A percentile compares a stretch with the other conserved stretches of the same genome.
These are phyloP conservation scores for Claviceps cyperi DNA, from an alignment of 2,329 filamentous ascomycete genomes.

Conservation along the genomic window DNA sequence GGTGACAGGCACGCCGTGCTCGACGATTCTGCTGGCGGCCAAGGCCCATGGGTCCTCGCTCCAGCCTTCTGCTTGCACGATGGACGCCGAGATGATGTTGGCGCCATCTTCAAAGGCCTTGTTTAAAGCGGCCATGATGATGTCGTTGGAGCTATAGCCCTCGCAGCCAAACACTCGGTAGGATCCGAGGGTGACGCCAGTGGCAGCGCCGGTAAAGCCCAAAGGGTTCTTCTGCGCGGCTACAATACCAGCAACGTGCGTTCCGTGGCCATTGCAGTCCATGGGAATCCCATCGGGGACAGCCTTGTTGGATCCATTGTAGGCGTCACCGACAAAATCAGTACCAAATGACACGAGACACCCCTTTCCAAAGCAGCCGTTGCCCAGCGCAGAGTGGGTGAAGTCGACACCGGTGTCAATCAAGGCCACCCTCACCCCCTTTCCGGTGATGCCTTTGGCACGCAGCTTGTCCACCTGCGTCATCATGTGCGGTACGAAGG, in stretches of 20 bases:
- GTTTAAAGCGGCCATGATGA: slow-evolving; percentile 24
- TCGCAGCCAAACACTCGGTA: slow-evolving; percentile 24
- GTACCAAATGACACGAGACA: slow-evolving; percentile 29
- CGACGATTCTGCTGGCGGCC: slow-evolving; percentile 26
- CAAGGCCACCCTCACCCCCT: slow-evolving; percentile 37
- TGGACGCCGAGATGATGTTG: slow-evolving; percentile 16
- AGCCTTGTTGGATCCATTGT: slow-evolving; percentile 14
- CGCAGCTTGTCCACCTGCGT: slow-evolving; percentile 40
- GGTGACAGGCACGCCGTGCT: slow-evolving; percentile 25
- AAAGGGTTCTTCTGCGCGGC: slow-evolving; percentile 23
- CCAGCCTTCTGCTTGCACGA: slow-evolving; percentile 11
- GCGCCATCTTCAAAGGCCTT: slow-evolving; percentile 25
- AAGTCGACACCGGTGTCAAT: slow-evolving; percentile 47
- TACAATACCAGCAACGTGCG: slow-evolving; percentile 31
- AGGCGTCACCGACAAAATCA: slow-evolving; percentile 27
- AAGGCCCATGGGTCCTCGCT: slow-evolving; percentile 18
- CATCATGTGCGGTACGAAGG: slow-evolving; percentile 36
- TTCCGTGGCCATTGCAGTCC: slow-evolving; percentile 27
- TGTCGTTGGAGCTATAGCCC: slow-evolving; percentile 19
- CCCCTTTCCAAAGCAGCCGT: slow-evolving; percentile 26
- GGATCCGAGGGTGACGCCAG: slow-evolving; percentile 22
- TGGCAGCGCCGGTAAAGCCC: slow-evolving; percentile 25
- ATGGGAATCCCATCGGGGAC: slow-evolving; percentile 24
- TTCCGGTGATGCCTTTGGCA: slow-evolving; percentile 33
- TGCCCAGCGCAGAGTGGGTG: slow-evolving; percentile 43